Conservation (phyloP, 78 protist genomes). For the Trichosphaerium sp. region DNA sequence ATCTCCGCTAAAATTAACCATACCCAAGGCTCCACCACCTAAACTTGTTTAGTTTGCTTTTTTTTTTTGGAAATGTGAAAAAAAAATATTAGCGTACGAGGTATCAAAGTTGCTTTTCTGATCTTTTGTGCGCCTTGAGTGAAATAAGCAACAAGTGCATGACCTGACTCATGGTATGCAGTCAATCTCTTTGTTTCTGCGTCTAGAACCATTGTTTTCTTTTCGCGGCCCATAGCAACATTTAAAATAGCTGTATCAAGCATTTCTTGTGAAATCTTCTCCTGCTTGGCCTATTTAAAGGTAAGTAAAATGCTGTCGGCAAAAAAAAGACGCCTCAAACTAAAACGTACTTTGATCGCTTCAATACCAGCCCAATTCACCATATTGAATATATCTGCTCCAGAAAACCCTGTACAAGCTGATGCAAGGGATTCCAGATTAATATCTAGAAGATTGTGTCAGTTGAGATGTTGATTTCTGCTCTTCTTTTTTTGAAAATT, state of each 20-base stretch:
- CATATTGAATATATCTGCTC: slow-evolving; percentile 80
- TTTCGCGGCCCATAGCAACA: too few species aligned
- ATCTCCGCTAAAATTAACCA: slow-evolving; percentile 49
- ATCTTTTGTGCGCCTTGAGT: slow-evolving; percentile 62
- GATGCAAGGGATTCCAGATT: slow-evolving; percentile 48
- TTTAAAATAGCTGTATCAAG: slow-evolving; percentile 21
- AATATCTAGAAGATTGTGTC: slow-evolving; percentile 6
- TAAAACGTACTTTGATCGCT: slow-evolving; percentile 60
- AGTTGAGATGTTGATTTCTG: neutral
- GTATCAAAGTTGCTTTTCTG: slow-evolving; percentile 89
- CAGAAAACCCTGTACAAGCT: slow-evolving; percentile 67
- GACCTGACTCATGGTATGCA: slow-evolving; percentile 95
- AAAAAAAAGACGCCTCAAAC: too few species aligned
- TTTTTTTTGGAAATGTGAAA: too few species aligned
- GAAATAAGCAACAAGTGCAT: slow-evolving; percentile 80
- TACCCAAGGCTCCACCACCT: slow-evolving; percentile 74
- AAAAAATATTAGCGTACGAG: too few species aligned
- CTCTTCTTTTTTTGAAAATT: neutral
- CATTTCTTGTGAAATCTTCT: slow-evolving; percentile 25
- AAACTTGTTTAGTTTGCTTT: too few species aligned
- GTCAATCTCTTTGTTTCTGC: slow-evolving; percentile 34
- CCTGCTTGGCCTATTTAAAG: slow-evolving; percentile 85
- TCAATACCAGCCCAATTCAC: slow-evolving; percentile 79
- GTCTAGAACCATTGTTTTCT: too few species aligned
- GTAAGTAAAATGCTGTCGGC: too few species aligned